Conservation (phyloP, 2,329 filamentous ascomycete genomes). For the Rhytidhysteron rufulum region DNA sequence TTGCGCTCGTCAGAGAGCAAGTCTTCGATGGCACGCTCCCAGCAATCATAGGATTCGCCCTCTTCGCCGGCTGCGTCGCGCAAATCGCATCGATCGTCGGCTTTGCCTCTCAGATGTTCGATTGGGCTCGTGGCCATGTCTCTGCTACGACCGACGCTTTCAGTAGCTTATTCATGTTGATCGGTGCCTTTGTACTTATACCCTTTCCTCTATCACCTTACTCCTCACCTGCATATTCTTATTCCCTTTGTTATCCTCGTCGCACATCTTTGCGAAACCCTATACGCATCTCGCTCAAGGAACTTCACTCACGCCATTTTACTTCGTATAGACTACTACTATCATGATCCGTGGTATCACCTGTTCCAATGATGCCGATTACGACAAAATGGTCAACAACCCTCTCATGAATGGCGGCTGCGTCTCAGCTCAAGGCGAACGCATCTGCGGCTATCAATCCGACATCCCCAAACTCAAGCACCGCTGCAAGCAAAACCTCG, state of each 20-base stretch:
- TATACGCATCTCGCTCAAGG: not conserved
- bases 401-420: constrained; percentile 15
- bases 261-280: not conserved
- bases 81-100: constrained; percentile 16
- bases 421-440: constrained; percentile 2
- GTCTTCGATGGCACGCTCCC: constrained; percentile 9
- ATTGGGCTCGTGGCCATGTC: constrained; percentile 12
- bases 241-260: not conserved
- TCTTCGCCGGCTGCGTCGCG: constrained; percentile 20
- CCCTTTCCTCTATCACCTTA: not conserved
- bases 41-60: constrained; percentile 14
- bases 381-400: constrained; percentile 3
- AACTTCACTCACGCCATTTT: not conserved
- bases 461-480: constrained; percentile 3
- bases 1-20: constrained; percentile 18
- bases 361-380: constrained; percentile 7
- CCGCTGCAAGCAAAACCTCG: constrained; percentile 15
- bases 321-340: constrained; percentile 11
- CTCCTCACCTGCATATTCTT: not conserved
- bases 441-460: not conserved
- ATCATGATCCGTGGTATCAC: constrained; percentile 12
- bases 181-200: constrained; percentile 20
- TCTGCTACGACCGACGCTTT: constrained; percentile 15
- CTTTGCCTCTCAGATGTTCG: constrained; percentile 14
- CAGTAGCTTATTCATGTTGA: constrained; percentile 15